Conservation (phyloP, 371 early-diverging fungal species). For the Phascolomyces articulosus region DNA sequence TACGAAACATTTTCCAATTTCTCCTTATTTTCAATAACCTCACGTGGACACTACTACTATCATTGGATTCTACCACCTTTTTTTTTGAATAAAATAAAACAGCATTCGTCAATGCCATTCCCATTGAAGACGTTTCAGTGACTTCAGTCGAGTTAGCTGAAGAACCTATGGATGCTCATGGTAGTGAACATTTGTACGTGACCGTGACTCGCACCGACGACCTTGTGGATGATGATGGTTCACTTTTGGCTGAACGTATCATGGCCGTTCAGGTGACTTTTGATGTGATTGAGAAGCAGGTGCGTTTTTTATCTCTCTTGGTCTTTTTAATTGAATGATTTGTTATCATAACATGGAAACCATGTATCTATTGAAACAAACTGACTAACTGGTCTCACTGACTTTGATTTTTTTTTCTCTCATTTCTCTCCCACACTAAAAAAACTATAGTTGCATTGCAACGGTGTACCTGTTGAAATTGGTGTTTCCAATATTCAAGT, state of each 20-base stretch:
- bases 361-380: too few relatives aligned
- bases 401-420: too few relatives aligned
- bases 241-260: constrained; percentile 66
- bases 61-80: neutral
- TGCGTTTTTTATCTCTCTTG: too few relatives aligned
- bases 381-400: too few relatives aligned
- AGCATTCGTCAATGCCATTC: constrained; percentile 31
- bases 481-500: constrained; percentile 62
- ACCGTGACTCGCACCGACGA: constrained; percentile 75
- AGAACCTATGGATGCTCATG: constrained; percentile 27
- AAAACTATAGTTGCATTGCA: constrained; percentile 47
- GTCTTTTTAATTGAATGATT: too few relatives aligned
- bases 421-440: too few relatives aligned
- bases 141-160: constrained; percentile 49
- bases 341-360: too few relatives aligned
- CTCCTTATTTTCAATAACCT: neutral
- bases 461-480: constrained; percentile 62
- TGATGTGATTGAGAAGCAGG: constrained; percentile 66
- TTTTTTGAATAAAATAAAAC: neutral
- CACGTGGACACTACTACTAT: neutral
- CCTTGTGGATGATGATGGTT: constrained; percentile 67
- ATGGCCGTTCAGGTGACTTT: constrained; percentile 71
- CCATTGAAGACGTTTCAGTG: constrained; percentile 48
- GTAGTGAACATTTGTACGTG: constrained; percentile 54
- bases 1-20: neutral